phyloP scores from a whole-genome alignment of 2,329 filamentous ascomycete species.

The Ophiocordyceps camponoti-saundersi region DNA sequence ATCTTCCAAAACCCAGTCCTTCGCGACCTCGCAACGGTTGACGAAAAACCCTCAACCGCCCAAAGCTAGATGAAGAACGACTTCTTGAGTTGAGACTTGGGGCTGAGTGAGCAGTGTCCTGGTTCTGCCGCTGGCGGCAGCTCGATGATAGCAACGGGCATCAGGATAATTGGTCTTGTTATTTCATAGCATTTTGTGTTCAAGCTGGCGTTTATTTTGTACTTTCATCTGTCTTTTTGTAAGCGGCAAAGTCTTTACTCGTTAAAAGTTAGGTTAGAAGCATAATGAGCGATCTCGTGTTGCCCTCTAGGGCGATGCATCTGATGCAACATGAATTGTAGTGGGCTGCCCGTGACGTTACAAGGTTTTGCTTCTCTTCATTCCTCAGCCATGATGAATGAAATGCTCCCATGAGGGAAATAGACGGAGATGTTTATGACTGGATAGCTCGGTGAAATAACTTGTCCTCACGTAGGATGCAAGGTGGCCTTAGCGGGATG shows the following conservation, averaged over 20 bases:
- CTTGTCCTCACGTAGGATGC: neutral
- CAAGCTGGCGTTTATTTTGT: neutral
- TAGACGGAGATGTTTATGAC: too few relatives aligned
- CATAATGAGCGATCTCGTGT: neutral
- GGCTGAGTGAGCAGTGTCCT: neutral
- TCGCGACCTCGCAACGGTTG: constrained; percentile 1
- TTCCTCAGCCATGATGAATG: too few relatives aligned
- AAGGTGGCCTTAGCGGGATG: neutral
- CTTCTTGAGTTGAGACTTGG: too few relatives aligned
- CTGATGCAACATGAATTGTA: neutral
- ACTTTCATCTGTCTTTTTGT: neutral
- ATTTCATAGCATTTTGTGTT: neutral
- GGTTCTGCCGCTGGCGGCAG: too few relatives aligned
- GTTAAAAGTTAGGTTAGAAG: neutral
- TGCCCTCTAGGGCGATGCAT: too few relatives aligned
- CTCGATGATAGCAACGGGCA: too few relatives aligned
- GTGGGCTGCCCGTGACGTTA: neutral
- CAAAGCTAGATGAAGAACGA: neutral
- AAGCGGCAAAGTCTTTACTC: neutral
- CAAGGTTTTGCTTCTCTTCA: too few relatives aligned
- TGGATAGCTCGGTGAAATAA: too few relatives aligned
- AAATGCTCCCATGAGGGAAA: too few relatives aligned
- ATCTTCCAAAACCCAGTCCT: constrained; percentile 8
- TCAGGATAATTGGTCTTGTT: neutral
- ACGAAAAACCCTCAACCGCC: neutral